phyloP scores from a whole-genome alignment of 2,329 filamentous ascomycete species.

The Xylariaceae sp. region DNA sequence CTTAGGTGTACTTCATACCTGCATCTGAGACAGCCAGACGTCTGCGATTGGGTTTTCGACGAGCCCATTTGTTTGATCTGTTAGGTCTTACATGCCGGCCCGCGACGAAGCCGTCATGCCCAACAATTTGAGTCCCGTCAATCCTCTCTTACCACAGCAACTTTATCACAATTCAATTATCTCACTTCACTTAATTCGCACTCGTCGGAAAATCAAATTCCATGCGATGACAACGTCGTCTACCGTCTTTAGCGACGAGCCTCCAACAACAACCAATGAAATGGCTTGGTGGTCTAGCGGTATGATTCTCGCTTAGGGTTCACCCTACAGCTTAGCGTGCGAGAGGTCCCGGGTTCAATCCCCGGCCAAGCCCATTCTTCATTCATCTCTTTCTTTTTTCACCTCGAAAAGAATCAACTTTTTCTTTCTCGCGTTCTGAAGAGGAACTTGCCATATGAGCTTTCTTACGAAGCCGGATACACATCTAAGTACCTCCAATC shows the following conservation, averaged over 20 bases:
- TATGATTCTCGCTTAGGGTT: conserved; percentile 67
- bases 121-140: no score
- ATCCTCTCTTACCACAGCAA: no score
- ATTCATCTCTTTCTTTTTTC: background rate
- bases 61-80: no score
- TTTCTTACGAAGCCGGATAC: background rate
- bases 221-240: background rate
- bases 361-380: conserved; percentile 2
- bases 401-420: background rate
- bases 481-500: background rate
- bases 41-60: no score
- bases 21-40: no score
- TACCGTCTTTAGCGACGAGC: background rate
- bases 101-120: no score
- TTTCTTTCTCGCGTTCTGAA: background rate
- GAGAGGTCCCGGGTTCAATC: conserved; percentile 11
- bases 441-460: background rate
- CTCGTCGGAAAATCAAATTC: background rate
- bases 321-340: conserved; percentile 16
- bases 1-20: no score
- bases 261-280: background rate
- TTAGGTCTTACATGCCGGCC: no score
- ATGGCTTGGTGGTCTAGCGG: conserved; percentile 54
- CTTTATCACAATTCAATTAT: no score
- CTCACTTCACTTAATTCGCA: no score